Conservation (phyloP, 164 flowering plant genomes). For the Nelumbo lutea region DNA sequence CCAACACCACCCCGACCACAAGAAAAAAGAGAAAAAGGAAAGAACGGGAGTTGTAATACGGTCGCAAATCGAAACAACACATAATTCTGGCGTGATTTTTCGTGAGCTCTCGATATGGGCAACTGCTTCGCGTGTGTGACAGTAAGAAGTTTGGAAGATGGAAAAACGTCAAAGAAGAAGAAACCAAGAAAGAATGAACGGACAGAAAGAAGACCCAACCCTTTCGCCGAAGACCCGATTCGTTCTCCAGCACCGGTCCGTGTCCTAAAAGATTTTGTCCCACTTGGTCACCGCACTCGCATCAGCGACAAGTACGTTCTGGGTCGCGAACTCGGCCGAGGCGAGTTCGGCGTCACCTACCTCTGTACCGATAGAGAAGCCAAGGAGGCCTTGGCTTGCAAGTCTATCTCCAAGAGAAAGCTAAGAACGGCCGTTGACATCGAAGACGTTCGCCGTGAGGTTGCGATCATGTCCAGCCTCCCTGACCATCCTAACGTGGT, state of each 20-base stretch:
- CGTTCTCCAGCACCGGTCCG: constrained; percentile 58
- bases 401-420: constrained; percentile 28
- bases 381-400: constrained; percentile 67
- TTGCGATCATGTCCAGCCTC: constrained; percentile 73
- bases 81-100: too few species aligned
- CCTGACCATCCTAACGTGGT: constrained; percentile 84
- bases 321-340: constrained; percentile 89
- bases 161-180: constrained; percentile 3
- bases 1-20: not conserved
- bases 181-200: not conserved
- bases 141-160: constrained; percentile 17
- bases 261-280: constrained; percentile 66
- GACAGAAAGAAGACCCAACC: constrained; percentile 45
- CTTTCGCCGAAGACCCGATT: constrained; percentile 39
- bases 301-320: constrained; percentile 80
- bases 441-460: constrained; percentile 89
- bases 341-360: constrained; percentile 92
- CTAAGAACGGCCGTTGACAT: constrained; percentile 79
- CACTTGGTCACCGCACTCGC: constrained; percentile 46
- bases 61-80: not conserved
- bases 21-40: not conserved
- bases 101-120: constrained; percentile 13
- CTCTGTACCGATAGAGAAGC: constrained; percentile 85
- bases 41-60: too few species aligned
- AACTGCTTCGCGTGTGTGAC: constrained; percentile 59